These are phyloP conservation scores for Kuraishia hungarica DNA, from an alignment of 805 yeast species.

Conservation along the genomic window DNA sequence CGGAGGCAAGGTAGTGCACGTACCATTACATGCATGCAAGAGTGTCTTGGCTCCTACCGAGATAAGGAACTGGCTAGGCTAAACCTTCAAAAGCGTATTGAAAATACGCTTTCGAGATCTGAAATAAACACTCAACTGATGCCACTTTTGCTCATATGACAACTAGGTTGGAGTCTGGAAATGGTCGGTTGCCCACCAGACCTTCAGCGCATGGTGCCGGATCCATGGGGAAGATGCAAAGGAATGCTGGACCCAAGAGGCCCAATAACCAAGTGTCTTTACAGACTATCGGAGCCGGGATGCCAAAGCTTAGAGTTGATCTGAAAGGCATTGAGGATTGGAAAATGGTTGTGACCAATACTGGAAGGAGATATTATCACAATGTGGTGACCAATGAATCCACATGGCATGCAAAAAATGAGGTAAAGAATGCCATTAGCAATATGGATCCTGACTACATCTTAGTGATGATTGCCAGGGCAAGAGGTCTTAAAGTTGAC, in stretches of 20 bases:
- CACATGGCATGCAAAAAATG: constrained; percentile 11
- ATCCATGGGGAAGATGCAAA: not conserved
- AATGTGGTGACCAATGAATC: constrained; percentile 7
- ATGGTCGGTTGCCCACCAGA: not conserved
- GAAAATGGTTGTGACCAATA: constrained; percentile 13
- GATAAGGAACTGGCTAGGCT: not conserved
- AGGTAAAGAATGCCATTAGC: constrained; percentile 3
- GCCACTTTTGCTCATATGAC: not conserved
- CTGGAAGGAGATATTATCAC: constrained; percentile 17
- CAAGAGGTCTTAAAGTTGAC: constrained; percentile 5
- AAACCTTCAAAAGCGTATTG: not conserved
- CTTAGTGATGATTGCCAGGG: constrained; percentile 5
- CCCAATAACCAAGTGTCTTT: not conserved
- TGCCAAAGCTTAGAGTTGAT: constrained; percentile 2
- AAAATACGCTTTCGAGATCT: not conserved
- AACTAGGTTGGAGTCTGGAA: not conserved
- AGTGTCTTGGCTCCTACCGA: not conserved
- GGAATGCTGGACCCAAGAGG: not conserved
- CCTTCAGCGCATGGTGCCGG: not conserved
- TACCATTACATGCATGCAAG: not conserved
- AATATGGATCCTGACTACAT: constrained; percentile 4
- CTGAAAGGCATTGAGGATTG: constrained; percentile 6
- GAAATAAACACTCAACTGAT: not conserved
- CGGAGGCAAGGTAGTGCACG: not conserved
- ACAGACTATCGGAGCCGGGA: not conserved